phyloP scores from a whole-genome alignment of 768 basidiomycete species.

The Tulasnella sp. region DNA sequence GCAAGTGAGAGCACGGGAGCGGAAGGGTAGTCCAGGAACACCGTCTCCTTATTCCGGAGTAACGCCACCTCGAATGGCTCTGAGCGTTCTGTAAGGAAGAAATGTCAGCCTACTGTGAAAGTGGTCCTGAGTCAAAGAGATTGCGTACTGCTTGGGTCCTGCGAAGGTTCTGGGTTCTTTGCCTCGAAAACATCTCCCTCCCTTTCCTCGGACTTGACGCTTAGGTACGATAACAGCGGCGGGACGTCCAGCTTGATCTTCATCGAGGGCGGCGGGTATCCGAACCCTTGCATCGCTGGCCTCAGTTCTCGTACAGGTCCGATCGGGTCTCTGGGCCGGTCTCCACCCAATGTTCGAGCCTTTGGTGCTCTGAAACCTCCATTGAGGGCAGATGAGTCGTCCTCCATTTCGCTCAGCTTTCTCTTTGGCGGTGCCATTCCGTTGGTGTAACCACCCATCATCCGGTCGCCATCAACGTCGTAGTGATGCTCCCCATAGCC shows the following conservation, averaged over 20 bases:
- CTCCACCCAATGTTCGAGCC: slow-evolving; percentile 66
- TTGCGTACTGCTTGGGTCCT: slow-evolving; percentile 45
- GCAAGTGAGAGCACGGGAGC: slow-evolving; percentile 64
- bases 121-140: slow-evolving; percentile 27
- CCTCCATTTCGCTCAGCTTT: slow-evolving; percentile 23
- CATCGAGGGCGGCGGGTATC: slow-evolving; percentile 25
- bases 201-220: slow-evolving; percentile 57
- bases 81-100: slow-evolving; percentile 33
- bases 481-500: background rate
- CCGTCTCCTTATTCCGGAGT: slow-evolving; percentile 60
- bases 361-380: slow-evolving; percentile 35
- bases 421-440: slow-evolving; percentile 6
- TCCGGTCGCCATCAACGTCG: slow-evolving; percentile 13
- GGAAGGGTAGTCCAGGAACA: slow-evolving; percentile 88
- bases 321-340: slow-evolving; percentile 51
- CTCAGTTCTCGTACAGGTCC: slow-evolving; percentile 53
- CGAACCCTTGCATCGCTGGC: slow-evolving; percentile 20
- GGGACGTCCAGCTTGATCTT: slow-evolving; percentile 51
- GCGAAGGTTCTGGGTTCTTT: slow-evolving; percentile 59
- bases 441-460: background rate
- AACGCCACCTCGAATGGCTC: slow-evolving; percentile 68
- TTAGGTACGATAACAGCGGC: slow-evolving; percentile 58
- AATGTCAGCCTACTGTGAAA: background rate
- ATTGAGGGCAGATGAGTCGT: background rate
- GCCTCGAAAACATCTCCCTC: slow-evolving; percentile 67